Evolutionary conservation across 2,329 filamentous ascomycete species (phyloP), one percentile per base, ranked within the genome.

Genomic region (Exophiala phaeomuriformis): DNA sequence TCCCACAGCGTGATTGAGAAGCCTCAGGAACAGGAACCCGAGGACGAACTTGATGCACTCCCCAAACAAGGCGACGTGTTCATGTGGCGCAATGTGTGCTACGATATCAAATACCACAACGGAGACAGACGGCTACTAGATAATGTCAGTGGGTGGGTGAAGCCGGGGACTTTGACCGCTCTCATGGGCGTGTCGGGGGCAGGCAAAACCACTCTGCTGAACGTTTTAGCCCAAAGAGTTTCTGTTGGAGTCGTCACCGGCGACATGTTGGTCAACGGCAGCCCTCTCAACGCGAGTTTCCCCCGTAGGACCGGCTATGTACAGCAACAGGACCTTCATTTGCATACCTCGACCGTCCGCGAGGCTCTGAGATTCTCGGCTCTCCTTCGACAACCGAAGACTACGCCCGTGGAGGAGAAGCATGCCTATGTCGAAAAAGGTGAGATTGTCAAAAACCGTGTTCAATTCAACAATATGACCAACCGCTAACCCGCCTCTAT

Each of bases 401-500:
- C 84, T 43, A 79, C 87, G 9, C 75, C 86, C 2, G 77, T 76
- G 6, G 72, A 79, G 28, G 89, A 95, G 67, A 95, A 95, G 75
- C 71, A 91, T 7, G 86, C 82, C 4, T 95, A 95, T 59, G 90
- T 95, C n/a, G 85, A 93, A 45, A 86, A 95, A 66, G 41, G 41
- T 43, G 29, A 43, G 41, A 19, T 19, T 19, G 19, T 19, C 19
- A 19, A 19, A 19, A 19, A 19, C 19, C 19, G 19, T 19, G 19
- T 19, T 19, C 19, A 19, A 19, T 19, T 19, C 19, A 19, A 19
- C 19, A 19, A 19, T 19, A 19, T 19, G 19, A 6, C 33, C 33
- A 35, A 6, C 6, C 10, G 10, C 33, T 35, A 35, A 35, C 10
- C 39, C 28, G 19, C 27, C 19, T 27, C 41, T 28, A 7, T 30